Evolutionary conservation across 192 early-diverging fungal species (phyloP).

Genomic region (Jimgerdemannia flammicorona): DNA sequence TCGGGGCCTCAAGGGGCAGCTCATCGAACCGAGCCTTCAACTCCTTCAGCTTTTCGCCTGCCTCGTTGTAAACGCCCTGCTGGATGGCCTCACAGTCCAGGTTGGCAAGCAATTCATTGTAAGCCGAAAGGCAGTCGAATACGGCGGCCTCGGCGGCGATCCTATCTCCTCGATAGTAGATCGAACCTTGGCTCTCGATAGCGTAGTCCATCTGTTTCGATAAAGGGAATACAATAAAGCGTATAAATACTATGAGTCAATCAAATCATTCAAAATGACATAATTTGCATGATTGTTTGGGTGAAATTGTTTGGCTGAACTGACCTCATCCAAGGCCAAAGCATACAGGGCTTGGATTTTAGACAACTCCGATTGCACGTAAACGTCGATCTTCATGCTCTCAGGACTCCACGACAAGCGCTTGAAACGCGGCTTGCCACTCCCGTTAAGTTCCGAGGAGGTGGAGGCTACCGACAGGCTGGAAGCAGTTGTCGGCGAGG

Average conservation of each 20-base stretch:
- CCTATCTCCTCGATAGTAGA: conserved; percentile 25
- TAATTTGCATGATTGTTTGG: not conserved
- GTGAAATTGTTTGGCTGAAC: not conserved
- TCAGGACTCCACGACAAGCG: not conserved
- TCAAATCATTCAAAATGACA: not conserved
- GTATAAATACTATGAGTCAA: not conserved
- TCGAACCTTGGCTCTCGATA: conserved; percentile 24
- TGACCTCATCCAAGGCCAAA: not conserved
- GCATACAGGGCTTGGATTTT: not conserved
- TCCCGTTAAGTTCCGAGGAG: not conserved
- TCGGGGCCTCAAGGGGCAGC: not conserved
- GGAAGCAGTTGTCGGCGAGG: not conserved
- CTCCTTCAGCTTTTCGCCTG: not conserved
- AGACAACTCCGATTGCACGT: not conserved
- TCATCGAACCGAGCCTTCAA: not conserved
- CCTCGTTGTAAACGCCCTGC: not conserved
- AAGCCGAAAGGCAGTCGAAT: conserved; percentile 14
- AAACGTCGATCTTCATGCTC: not conserved
- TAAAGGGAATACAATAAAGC: not conserved
- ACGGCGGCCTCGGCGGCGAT: conserved; percentile 17
- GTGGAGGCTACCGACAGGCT: not conserved
- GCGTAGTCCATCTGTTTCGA: conserved; percentile 23
- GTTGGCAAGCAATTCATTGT: conserved; percentile 15
- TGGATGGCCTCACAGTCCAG: conserved; percentile 4
- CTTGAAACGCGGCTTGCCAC: not conserved